Evolutionary conservation across 257 asterid species (phyloP).

Genomic region (Ocimum tenuiflorum): DNA sequence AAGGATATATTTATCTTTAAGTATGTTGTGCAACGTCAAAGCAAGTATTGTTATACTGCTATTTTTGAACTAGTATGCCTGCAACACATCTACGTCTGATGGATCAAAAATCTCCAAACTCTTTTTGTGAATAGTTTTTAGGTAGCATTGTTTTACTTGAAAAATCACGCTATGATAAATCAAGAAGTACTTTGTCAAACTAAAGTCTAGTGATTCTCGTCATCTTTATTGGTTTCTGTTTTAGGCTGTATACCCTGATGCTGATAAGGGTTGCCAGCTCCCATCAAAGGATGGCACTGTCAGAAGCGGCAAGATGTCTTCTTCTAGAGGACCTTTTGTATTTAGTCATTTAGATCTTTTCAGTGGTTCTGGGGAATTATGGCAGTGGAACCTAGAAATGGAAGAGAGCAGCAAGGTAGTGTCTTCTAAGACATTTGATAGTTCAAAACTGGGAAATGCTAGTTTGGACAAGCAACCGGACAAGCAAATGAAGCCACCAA

Average conservation of each 20-base stretch:
- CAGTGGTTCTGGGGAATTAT: conserved; percentile 89
- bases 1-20: conserved; percentile 3
- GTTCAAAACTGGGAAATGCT: conserved; percentile 31
- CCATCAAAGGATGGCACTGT: conserved; percentile 33
- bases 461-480: conserved; percentile 33
- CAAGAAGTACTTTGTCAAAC: conserved; percentile 14
- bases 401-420: conserved; percentile 38
- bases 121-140: conserved; percentile 3
- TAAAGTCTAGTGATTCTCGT: conserved; percentile 9
- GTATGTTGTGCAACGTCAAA: background rate
- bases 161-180: conserved; percentile 1
- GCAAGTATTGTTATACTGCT: background rate
- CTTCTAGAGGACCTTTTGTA: conserved; percentile 54
- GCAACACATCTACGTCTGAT: background rate
- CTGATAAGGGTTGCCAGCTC: conserved; percentile 34
- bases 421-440: conserved; percentile 31
- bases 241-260: conserved; percentile 35
- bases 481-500: conserved; percentile 36
- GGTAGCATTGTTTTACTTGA: conserved; percentile 1
- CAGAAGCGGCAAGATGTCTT: conserved; percentile 32
- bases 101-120: background rate
- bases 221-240: conserved; percentile 20
- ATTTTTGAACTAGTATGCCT: background rate
- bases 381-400: conserved; percentile 75
- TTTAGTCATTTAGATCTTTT: conserved; percentile 80